Percentiles rank a stretch among this genome's conserved stretches.
phyloP scores from a whole-genome alignment of 345 rosid species.

The Citrus glauca region DNA sequence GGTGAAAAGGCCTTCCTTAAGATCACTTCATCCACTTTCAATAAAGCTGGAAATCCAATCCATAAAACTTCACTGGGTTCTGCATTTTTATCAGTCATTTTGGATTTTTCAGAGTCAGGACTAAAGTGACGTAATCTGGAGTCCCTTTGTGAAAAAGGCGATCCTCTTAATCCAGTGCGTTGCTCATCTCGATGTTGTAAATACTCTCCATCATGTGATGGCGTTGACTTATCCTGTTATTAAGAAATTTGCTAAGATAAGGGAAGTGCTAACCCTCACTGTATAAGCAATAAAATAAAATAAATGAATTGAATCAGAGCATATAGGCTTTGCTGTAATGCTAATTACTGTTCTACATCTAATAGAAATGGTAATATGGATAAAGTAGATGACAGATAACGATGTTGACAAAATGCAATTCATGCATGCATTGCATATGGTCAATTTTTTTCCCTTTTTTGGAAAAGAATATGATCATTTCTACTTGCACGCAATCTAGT shows the following conservation, averaged over 20 bases:
- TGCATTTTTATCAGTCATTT: conserved; percentile 50
- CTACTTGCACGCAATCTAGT: not conserved
- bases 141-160: conserved; percentile 64
- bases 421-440: not conserved
- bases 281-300: conserved; percentile 11
- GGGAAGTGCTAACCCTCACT: conserved; percentile 23
- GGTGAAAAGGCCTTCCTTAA: conserved; percentile 79
- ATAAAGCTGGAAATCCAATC: conserved; percentile 83
- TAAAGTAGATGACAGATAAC: not conserved
- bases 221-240: conserved; percentile 74
- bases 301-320: not conserved
- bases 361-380: not conserved
- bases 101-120: conserved; percentile 59
- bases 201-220: conserved; percentile 52
- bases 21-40: conserved; percentile 76
- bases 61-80: conserved; percentile 93
- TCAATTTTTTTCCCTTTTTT: not conserved
- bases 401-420: not conserved
- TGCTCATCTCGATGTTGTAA: conserved; percentile 54
- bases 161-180: conserved; percentile 39
- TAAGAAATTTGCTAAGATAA: conserved; percentile 41
- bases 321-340: not conserved
- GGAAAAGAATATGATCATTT: not conserved
- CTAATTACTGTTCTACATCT: not conserved
- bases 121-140: conserved; percentile 54